Base-by-base conservation (phyloP, 805 yeast species). In the Candida multigemmis region DNA sequence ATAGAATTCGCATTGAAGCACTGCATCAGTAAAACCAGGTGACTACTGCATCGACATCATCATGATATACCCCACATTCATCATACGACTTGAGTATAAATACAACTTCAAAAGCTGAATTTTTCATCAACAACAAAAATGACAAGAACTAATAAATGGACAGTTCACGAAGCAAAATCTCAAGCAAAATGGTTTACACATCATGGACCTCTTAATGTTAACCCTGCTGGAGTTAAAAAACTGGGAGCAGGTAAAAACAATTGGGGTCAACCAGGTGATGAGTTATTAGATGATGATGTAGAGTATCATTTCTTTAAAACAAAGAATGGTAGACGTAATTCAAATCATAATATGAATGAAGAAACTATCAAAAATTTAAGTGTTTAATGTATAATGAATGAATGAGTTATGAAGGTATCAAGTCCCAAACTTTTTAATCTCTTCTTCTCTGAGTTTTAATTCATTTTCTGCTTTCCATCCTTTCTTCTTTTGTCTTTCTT, bases 181-280 rank as follows among this genome's bases (percentile, higher is more conserved):
- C 68, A 69, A 32, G 71, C 85, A 28, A 76, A 71, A 47, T 84
- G 71, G 71, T 86, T 85, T 52, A 78, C 87, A 31, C 87, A 79
- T 48, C 70, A 71, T 42, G 94, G 94, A 12, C 68, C 68, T 44
- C 52, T 53, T 34, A 76, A 79, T 41, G 67, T 73, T 28, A 74
- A 77, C 36, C 94, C 95, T 30, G 75, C 74, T 46, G 71, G 74
- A 43, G 71, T 80, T 31, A 84, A 84, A 70, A 84, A 82, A 50
- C 68, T 68, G 32, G 96, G 96, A 26, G 79, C 78, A 18, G 96
- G 96, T 24, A 76, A 74, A 42, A 78, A 77, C 38, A 85, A 85
- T 46, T 84, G 95, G 94, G 96, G 96, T 23, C 59, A 64, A 33
- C 68, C 74, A 6, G 89, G 86, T 16, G 94, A 82, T 41, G 94